Evolutionary conservation across 2,329 filamentous ascomycete species (phyloP).

Genomic region (Alternaria brassicicola): DNA sequence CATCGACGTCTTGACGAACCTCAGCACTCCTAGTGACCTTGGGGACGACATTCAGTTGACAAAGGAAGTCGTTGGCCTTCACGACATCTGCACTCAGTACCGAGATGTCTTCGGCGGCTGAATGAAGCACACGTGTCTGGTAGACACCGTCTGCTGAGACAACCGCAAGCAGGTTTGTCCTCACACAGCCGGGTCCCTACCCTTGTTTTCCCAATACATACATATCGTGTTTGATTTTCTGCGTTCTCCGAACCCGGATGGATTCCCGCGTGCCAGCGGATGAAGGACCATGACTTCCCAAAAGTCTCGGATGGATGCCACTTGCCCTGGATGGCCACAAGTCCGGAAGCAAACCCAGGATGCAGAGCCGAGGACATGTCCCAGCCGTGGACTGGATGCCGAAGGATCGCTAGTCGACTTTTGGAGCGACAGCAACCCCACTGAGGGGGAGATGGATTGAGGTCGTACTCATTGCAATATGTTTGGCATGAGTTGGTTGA

Average conservation of each 20-base stretch:
- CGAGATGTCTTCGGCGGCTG: constrained; percentile 42
- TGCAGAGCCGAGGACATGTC: constrained; percentile 27
- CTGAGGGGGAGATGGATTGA: constrained; percentile 25
- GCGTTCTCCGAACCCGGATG: constrained; percentile 29
- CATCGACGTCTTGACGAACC: constrained; percentile 39
- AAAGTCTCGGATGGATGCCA: constrained; percentile 33
- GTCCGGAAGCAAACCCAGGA: constrained; percentile 25
- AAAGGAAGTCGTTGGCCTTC: constrained; percentile 43
- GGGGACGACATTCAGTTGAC: constrained; percentile 43
- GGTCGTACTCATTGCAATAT: constrained; percentile 34
- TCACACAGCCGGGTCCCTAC: constrained; percentile 24
- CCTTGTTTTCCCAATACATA: constrained; percentile 25
- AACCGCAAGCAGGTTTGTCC: constrained; percentile 39
- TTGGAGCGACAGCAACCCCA: constrained; percentile 26
- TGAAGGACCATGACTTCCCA: constrained; percentile 28
- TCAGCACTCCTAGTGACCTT: constrained; percentile 45
- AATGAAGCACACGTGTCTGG: constrained; percentile 24
- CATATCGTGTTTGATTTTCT: constrained; percentile 32
- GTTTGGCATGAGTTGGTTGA: constrained; percentile 36
- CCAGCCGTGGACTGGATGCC: constrained; percentile 33
- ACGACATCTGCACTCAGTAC: constrained; percentile 45
- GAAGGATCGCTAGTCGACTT: constrained; percentile 24
- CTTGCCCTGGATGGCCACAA: constrained; percentile 18
- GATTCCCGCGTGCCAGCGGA: constrained; percentile 34
- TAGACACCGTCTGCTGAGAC: constrained; percentile 28